Evolutionary conservation across 2,329 filamentous ascomycete genomes (phyloP), one percentile per base, ranked within the genome.

Genomic region (Plectosphaerella plurivora): DNA sequence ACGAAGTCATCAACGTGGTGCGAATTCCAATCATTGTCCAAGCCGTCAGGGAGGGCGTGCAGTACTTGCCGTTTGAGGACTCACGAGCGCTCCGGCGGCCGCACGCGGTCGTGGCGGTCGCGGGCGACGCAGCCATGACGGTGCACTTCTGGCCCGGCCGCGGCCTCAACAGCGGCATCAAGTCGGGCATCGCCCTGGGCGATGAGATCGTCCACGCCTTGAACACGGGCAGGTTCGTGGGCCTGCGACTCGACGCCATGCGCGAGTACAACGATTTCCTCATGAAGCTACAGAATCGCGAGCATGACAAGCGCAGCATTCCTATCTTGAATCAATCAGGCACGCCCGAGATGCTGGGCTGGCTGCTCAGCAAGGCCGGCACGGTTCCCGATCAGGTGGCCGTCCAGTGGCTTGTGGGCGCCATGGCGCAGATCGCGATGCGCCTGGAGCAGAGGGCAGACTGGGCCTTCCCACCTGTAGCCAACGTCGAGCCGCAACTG

Each of bases 141-240:
- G 67, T 69, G 4, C 66, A 69, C 52, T 70, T 69, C 47, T 69
- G 66, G 68, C 66, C 68, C 0, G 68, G 68, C 0, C 60, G 67
- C 8, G 67, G 67, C 0, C 59, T 69, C 4, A 69, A 69, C 55
- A 69, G 65, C 53, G 67, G 66, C 35, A 68, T 70, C 59, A 70
- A 69, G 46, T 59, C 67, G 1, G 68, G 65, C 7, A 61, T 70
- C 20, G 65, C 68, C 0, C 54, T 68, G 11, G 67, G 65, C 12
- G 65, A 69, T 49, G 66, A 69, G 54, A 63, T 70, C 28, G 67
- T 67, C 3, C 61, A 67, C 50, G 64, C 65, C 1, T 58, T 68
- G 35, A 61, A 63, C 51, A 51, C 57, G 8, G 62, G 65, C 3
- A 57, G 56, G 10, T 66, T 70, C 28, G 60, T 67, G 0, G 66